A percentile compares a stretch with the other conserved stretches of the same genome.
Conservation (phyloP, 1,139 yeast genomes). For the Geotrichum bryndzae region DNA sequence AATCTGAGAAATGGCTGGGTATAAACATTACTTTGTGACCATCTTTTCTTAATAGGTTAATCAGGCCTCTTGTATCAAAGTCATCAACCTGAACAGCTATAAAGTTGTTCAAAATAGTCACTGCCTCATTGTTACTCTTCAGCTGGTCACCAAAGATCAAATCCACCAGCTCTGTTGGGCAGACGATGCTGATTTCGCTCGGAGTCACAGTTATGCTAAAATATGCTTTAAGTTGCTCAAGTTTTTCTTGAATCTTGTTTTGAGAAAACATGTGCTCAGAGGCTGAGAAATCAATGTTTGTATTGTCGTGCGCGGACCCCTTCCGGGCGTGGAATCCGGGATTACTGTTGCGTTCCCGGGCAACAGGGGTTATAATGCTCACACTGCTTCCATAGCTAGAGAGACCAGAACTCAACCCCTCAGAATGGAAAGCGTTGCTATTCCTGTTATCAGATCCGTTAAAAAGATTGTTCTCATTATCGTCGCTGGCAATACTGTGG, state of each 20-base stretch:
- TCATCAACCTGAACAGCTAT: neutral
- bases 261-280: constrained; percentile 15
- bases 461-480: neutral
- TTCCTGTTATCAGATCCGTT: neutral
- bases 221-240: constrained; percentile 34
- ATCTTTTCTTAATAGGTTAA: neutral
- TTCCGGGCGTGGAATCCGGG: neutral
- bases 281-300: constrained; percentile 13
- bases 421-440: neutral
- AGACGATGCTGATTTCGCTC: constrained; percentile 49
- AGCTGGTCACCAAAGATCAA: constrained; percentile 39
- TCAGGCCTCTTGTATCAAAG: neutral
- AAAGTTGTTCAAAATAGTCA: neutral
- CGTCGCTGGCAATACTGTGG: neutral
- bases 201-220: constrained; percentile 55
- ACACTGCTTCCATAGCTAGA: neutral
- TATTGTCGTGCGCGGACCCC: constrained; percentile 2
- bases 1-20: neutral
- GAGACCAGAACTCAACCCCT: neutral
- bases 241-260: constrained; percentile 3
- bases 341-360: constrained; percentile 7
- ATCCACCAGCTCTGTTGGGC: constrained; percentile 39
- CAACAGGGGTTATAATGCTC: neutral
- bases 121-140: constrained; percentile 3
- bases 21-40: neutral